Base-by-base conservation (phyloP, 192 early-diverging fungal genomes). In the Funneliformis mosseae region DNA sequence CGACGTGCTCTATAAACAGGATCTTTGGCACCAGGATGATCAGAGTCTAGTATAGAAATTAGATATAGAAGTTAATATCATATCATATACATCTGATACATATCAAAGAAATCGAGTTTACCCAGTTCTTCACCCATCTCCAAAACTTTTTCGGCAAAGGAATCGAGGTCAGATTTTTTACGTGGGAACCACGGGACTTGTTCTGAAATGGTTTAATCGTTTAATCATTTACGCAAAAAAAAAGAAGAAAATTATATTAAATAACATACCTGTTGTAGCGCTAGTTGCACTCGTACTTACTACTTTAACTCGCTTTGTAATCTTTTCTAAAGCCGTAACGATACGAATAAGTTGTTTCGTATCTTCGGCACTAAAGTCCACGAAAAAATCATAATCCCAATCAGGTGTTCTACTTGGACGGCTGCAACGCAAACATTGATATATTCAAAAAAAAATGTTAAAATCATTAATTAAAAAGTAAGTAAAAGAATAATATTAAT, bases 11-110 rank as follows among this genome's bases (percentile, higher is more conserved):
- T 92, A 88, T 99, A 99, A 48, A 80, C 90, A 18, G 89, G 87
- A 81, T 99, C 97, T 55, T 89, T 90, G 79, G 95, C 96, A 61
- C 97, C 97, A 25, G 97, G 97, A 82, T 99, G 97, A 83, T 98
- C 97, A 46, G 94, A 91, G 62, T 89, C 92, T 92, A 41, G 18
- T 68, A n/a, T 60, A 28, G 33, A 70, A 10, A 72, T n/a, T 62
- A 50, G 10, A 3, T 33, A 33, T 33, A 33, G 3, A 33, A 33
- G 33, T 33, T 33, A 33, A 33, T 33, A 33, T 33, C 33, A 33
- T 33, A 33, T 33, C 33, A 33, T 33, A 33, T 3, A 33, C 33
- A 33, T 33, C 33, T 33, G 3, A 33, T 33, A 33, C n/a, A 33
- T 55, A 55, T 16, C 50, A 21, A 55, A 60, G 14, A 41, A 60